A percentile compares a stretch with the other conserved stretches of the same genome.
phyloP scores from a whole-genome alignment of 345 rosid genomes.

The Syzygium oleosum region DNA sequence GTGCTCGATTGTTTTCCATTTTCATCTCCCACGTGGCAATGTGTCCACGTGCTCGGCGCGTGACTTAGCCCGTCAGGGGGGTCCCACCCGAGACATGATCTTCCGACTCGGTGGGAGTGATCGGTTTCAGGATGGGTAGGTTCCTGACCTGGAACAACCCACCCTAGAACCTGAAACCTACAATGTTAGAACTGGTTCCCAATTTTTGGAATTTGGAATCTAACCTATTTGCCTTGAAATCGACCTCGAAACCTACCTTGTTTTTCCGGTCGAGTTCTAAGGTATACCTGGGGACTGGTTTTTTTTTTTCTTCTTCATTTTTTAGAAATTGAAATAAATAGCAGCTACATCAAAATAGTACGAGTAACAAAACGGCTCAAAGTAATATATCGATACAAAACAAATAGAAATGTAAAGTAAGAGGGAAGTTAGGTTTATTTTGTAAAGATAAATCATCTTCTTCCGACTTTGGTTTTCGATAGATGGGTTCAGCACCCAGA shows the following conservation, averaged over 20 bases:
- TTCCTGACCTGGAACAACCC: neutral
- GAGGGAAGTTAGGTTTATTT: neutral
- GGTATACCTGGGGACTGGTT: fast-evolving
- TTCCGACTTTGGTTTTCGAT: fast-evolving
- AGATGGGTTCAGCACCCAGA: neutral
- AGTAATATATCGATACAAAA: neutral
- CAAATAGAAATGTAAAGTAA: neutral
- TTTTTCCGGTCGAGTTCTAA: neutral
- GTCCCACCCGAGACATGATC: neutral
- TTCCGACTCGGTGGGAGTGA: fast-evolving
- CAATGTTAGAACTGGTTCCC: fast-evolving
- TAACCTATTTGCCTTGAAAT: fast-evolving
- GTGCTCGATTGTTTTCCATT: neutral
- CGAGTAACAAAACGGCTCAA: fast-evolving
- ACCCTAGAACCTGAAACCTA: too few species aligned
- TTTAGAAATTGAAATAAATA: neutral
- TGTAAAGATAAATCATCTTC: neutral
- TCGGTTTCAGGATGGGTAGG: neutral
- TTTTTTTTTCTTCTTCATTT: neutral
- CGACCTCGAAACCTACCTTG: neutral
- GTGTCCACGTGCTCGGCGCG: neutral
- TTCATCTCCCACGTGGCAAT: neutral
- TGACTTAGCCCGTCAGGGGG: neutral
- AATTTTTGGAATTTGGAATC: neutral
- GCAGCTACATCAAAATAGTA: neutral